Evolutionary conservation across 495 filamentous ascomycete genomes (phyloP).

Genomic region (Tuber magnatum): DNA sequence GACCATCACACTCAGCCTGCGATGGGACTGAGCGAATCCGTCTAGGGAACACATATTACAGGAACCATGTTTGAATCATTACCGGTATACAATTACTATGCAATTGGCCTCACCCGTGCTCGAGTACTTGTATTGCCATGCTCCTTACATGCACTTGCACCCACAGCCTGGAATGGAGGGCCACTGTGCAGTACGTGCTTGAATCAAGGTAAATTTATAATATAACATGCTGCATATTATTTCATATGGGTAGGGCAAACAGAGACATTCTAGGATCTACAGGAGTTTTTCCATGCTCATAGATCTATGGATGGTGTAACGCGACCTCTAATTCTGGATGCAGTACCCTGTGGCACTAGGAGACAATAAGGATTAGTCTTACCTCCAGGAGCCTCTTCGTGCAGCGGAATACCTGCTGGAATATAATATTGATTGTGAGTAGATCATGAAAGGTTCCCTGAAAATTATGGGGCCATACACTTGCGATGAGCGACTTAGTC

Average conservation of each 20-base stretch:
- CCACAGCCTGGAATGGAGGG: background rate
- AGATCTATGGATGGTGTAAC: background rate
- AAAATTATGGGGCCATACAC: background rate
- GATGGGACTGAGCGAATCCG: too few species aligned
- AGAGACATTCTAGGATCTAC: background rate
- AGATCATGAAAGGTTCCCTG: background rate
- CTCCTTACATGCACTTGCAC: too few species aligned
- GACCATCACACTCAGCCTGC: too few species aligned
- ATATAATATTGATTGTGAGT: background rate
- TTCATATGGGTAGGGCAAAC: background rate
- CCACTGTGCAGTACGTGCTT: background rate
- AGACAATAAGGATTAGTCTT: too few species aligned
- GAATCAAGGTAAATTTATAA: too few species aligned
- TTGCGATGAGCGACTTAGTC: background rate
- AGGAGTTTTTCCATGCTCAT: background rate
- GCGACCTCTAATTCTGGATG: background rate
- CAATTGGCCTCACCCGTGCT: too few species aligned
- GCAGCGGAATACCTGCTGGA: background rate
- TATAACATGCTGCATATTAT: background rate
- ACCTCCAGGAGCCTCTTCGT: too few species aligned
- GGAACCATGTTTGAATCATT: too few species aligned
- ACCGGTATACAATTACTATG: too few species aligned
- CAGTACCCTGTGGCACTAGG: too few species aligned
- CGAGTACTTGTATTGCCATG: too few species aligned
- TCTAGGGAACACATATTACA: too few species aligned